Evolutionary conservation across 306 rosid genomes (phyloP), one percentile per base, ranked within the genome.

Genomic region (Betula pendula): DNA sequence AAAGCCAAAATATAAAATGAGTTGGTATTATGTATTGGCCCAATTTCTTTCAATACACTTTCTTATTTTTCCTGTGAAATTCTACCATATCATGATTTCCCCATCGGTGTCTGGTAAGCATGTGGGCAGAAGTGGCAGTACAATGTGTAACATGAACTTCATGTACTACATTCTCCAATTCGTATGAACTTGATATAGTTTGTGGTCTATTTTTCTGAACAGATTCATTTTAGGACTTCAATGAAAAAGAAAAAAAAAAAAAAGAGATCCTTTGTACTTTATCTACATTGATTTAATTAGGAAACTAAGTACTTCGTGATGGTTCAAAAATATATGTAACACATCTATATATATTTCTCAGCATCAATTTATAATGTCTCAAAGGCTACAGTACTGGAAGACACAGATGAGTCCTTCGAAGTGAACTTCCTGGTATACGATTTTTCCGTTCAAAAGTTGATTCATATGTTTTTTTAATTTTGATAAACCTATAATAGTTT

Each of bases 391-490:
- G 49, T 49, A 35, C 44, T 53, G 12, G 85, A 53, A 80, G 93
- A 88, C 69, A 70, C 74, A 51, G 91, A 86, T n/a, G 88, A 76
- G 55, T 78, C 86, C 83, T 86, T 82, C 87, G 84, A 78, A 5
- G 94, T 59, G 25, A 82, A 77, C 80, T 90, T 92, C 87, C 84
- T 63, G 88, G 99, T 96, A 79, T 73, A 83, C 67, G 48, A 60
- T 58, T 63, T 24, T 47, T 47, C 13, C 62, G 29, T 48, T 49
- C 22, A 43, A 49, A 62, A 33, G 31, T 38, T 29, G 16, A 13
- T 29, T 60, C 42, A 60, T 60, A 56, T 22, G 14, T 53, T 20
- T 53, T 8, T 25, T 22, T 4, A 22, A 10, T 10, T 22, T 8
- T 20, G 7, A 3, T 10, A 1, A 29, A 29, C 33, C 33, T 55